Base-by-base conservation (phyloP, 768 basidiomycete genomes). In the Tylopilus balloui region DNA sequence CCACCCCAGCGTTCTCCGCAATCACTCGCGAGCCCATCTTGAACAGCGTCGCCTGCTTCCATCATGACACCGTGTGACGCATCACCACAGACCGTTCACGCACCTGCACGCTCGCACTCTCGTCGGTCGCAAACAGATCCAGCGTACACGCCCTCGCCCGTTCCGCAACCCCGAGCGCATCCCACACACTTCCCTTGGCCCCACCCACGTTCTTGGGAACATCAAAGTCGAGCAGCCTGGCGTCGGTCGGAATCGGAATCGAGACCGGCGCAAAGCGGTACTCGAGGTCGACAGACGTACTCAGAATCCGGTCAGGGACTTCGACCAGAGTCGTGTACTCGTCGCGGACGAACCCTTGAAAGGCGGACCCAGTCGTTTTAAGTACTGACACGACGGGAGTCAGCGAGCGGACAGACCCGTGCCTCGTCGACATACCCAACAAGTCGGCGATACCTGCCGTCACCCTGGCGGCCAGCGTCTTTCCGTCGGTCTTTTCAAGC, bases 71-170 rank as follows among this genome's bases (percentile, higher is more conserved):
- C 25, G 15, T 36, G 42, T 20, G 20, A 41, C 11, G 1, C 23
- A 14, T 6, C 31, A 25, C 7, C 0, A 11, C 24, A 14, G 1
- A 0, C 14, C 34, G 28, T 0, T 0, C 2, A 67, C 78, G 32
- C 57, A 88, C 91, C 80, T 93, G 92, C 3, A 96, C 92, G 56
- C 88, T 91, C 9, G 89, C 92, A 61, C 90, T 92, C 59, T 94
- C 86, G 58, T 98, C 92, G 27, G 72, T 68, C 4, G 92, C 91
- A 63, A 97, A 97, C 1, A 83, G 69, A 51, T 92, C 81, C 31
- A 97, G 69, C 20, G 92, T 94, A 1, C 78, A 73, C 36, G 69
- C 67, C 47, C 83, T 77, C 32, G 83, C 88, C 10, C 62, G 67
- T 9, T 69, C 64, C 7, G 69, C 72, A 3, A 85, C 74, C 7